Conservation (phyloP, 192 early-diverging fungal genomes). For the Entomortierella parvispora region DNA sequence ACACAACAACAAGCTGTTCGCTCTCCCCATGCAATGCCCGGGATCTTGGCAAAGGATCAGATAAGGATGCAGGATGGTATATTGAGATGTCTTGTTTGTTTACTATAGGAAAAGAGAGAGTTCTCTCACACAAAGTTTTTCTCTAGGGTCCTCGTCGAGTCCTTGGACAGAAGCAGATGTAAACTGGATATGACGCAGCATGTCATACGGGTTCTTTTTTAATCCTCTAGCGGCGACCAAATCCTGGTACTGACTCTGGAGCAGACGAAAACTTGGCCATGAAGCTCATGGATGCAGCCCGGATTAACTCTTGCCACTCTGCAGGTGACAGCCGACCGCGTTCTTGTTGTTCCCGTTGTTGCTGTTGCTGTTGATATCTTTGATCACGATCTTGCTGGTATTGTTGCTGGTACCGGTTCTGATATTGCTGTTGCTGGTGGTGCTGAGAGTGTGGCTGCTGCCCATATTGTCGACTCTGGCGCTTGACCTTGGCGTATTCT, state of each 20-base stretch:
- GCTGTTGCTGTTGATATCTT: conserved; percentile 19
- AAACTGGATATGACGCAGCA: too few relatives aligned
- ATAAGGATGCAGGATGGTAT: too few relatives aligned
- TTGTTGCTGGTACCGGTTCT: conserved; percentile 22
- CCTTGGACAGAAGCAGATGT: too few relatives aligned
- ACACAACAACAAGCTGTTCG: too few relatives aligned
- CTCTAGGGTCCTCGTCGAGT: too few relatives aligned
- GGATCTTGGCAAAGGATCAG: too few relatives aligned
- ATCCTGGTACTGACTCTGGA: background rate
- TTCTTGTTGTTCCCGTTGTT: conserved; percentile 15
- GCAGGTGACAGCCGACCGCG: conserved; percentile 26
- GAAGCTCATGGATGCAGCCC: conserved; percentile 42
- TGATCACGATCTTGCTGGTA: conserved; percentile 22
- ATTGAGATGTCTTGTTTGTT: too few relatives aligned
- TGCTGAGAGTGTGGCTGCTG: conserved; percentile 14
- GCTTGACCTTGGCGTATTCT: conserved; percentile 45
- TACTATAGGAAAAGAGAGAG: too few relatives aligned
- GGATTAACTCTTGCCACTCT: conserved; percentile 49
- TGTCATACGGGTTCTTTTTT: too few relatives aligned
- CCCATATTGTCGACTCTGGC: conserved; percentile 19
- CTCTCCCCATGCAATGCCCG: too few relatives aligned
- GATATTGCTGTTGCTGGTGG: conserved; percentile 12
- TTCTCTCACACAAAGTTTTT: too few relatives aligned
- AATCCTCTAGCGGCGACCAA: background rate
- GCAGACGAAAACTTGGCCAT: conserved; percentile 31